A percentile compares a stretch with the other conserved stretches of the same genome.
Evolutionary conservation across 73 alveolate genomes (phyloP).

Genomic region (Halteria grandinella): DNA sequence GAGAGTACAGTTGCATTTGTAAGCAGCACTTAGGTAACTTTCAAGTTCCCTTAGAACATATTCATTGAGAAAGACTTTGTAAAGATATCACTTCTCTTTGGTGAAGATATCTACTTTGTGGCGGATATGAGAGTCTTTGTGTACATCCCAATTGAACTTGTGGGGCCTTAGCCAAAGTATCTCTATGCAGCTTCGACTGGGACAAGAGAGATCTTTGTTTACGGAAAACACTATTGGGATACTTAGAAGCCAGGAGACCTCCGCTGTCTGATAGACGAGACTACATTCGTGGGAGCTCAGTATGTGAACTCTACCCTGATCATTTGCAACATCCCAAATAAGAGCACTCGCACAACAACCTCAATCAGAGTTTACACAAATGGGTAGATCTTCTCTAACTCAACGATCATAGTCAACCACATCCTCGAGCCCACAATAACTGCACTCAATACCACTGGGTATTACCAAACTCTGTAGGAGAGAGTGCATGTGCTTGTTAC

Average conservation of each 20-base stretch:
- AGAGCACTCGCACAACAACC: too few relatives aligned
- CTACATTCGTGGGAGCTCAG: neutral
- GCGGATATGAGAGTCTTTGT: constrained; percentile 37
- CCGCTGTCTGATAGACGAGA: constrained; percentile 16
- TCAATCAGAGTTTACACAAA: too few relatives aligned
- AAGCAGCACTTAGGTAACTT: neutral
- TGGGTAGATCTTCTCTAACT: neutral
- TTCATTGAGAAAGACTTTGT: constrained; percentile 29
- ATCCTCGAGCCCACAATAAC: constrained; percentile 22
- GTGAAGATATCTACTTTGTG: constrained; percentile 2
- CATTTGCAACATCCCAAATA: constrained; percentile 24
- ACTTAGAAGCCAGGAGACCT: constrained; percentile 4
- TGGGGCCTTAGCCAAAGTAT: constrained; percentile 3
- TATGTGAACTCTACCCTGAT: neutral
- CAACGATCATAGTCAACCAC: neutral
- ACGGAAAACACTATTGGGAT: constrained; percentile 9
- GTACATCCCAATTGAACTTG: constrained; percentile 7
- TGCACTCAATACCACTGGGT: neutral
- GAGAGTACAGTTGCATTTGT: neutral
- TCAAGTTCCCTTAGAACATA: constrained; percentile 1
- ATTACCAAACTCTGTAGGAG: constrained; percentile 3
- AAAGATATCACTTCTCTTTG: constrained; percentile 15
- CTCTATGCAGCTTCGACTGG: constrained; percentile 17
- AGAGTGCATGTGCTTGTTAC: neutral
- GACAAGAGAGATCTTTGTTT: neutral